Percentiles rank a stretch among this genome's conserved stretches.
These are phyloP conservation scores for Aspergillus cavernicola DNA, from an alignment of 495 filamentous ascomycete species.

Conservation along the genomic window DNA sequence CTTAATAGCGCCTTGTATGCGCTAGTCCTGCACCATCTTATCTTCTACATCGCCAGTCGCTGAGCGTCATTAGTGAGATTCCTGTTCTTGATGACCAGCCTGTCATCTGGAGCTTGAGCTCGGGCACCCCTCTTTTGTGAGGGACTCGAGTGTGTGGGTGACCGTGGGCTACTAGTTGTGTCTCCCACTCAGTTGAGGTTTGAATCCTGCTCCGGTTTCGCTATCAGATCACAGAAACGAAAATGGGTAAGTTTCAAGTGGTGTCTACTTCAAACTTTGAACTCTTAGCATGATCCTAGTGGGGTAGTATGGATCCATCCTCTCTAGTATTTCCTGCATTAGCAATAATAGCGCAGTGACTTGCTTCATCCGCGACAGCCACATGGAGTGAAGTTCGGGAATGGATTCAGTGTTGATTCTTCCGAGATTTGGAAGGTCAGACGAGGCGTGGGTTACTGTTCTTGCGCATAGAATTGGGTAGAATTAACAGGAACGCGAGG, in stretches of 20 bases:
- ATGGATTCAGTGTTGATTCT: background rate
- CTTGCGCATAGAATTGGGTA: no score
- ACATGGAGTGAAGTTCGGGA: background rate
- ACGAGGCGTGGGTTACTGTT: no score
- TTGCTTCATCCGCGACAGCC: slow-evolving; percentile 3
- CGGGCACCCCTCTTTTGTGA: background rate
- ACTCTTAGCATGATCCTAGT: background rate
- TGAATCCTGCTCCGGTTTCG: background rate
- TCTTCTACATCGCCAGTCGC: background rate
- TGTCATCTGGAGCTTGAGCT: slow-evolving; percentile 4
- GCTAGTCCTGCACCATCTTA: slow-evolving; percentile 4
- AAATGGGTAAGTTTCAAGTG: no score
- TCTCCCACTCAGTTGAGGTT: background rate
- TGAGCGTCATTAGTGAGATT: background rate
- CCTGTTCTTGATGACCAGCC: background rate
- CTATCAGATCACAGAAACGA: no score
- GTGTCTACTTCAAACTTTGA: no score
- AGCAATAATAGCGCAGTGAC: slow-evolving; percentile 7
- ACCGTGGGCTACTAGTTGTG: no score
- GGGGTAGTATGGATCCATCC: background rate
- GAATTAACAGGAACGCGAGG: no score
- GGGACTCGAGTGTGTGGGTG: no score
- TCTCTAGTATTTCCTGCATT: slow-evolving; percentile 10
- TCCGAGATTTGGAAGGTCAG: background rate
- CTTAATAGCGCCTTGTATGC: slow-evolving; percentile 1